A percentile compares a stretch with the other conserved stretches of the same genome.
phyloP scores from a whole-genome alignment of 2,329 filamentous ascomycete genomes.

The Dichotomopilus funicola region DNA sequence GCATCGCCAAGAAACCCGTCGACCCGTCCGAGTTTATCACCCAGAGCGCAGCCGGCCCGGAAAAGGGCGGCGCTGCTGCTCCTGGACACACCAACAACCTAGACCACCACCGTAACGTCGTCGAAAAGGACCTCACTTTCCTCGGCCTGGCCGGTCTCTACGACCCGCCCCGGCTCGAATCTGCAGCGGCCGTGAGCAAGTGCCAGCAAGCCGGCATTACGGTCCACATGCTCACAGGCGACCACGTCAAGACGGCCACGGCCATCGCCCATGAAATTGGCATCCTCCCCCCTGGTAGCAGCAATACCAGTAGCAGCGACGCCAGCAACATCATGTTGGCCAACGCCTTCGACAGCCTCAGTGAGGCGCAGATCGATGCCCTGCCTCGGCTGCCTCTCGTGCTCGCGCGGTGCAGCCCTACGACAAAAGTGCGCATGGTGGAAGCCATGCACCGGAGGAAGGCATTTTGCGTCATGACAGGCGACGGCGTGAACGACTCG shows the following conservation, averaged over 20 bases:
- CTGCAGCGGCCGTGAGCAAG: slow-evolving; percentile 51
- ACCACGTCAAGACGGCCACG: slow-evolving; percentile 61
- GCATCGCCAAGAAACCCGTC: slow-evolving; percentile 51
- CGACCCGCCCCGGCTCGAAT: slow-evolving; percentile 64
- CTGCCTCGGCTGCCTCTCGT: slow-evolving; percentile 58
- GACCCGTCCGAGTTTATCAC: slow-evolving; percentile 5
- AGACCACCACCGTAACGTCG: slow-evolving; percentile 43
- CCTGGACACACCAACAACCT: slow-evolving; percentile 28
- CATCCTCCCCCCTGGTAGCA: slow-evolving; percentile 37
- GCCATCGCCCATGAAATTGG: slow-evolving; percentile 61
- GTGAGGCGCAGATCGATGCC: slow-evolving; percentile 55
- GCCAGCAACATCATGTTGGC: slow-evolving; percentile 53
- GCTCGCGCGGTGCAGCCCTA: slow-evolving; percentile 61
- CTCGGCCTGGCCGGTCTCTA: slow-evolving; percentile 67
- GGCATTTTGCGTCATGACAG: slow-evolving; percentile 84
- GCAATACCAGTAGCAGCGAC: slow-evolving; percentile 24
- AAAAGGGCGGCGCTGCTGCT: not conserved
- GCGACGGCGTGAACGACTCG: slow-evolving; percentile 95
- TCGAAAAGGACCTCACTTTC: slow-evolving; percentile 54
- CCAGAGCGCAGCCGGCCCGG: not conserved
- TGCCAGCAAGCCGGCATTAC: slow-evolving; percentile 57
- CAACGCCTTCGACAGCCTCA: slow-evolving; percentile 55
- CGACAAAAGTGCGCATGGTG: slow-evolving; percentile 70
- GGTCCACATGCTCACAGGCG: slow-evolving; percentile 65
- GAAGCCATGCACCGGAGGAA: slow-evolving; percentile 64